Base-by-base conservation (phyloP, 306 rosid genomes). In the Quercus alba region DNA sequence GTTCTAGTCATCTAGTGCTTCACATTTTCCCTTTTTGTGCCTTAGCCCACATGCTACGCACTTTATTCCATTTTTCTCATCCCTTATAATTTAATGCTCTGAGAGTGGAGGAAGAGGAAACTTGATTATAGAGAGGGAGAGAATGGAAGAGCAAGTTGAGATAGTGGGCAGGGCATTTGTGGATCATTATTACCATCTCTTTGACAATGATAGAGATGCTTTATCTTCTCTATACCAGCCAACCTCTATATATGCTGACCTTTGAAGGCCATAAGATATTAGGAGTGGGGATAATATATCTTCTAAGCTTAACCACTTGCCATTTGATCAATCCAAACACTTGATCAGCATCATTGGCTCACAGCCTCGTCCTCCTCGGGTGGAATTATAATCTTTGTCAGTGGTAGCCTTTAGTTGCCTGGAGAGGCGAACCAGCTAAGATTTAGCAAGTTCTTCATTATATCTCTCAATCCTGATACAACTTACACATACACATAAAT, bases 161-260 rank as follows among this genome's bases (percentile, higher is more conserved):
- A 41, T 41, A 0, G 12, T 41, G 12, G 46, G 46, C 12, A 41
- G 11, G 46, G 46, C 46, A 41, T 41, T 41, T 64, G 90, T 81
- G 76, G 83, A 87, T 70, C 88, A 82, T 23, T 84, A 82, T 33
- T 87, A 87, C 81, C 73, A 77, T 26, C 73, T 84, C 1, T 87
- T 84, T 4, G 86, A 84, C 51, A 82, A 70, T 12, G 83, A 80
- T 30, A 77, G 87, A 82, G 70, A 84, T 59, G 77, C 79, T 20
- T 72, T 84, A 5, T 77, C 81, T 6, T 69, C 82, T n/a, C 69
- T 85, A 2, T 85, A 85, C 33, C 77, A 74, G 1, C 88, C 80
- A 4, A 41, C 46, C 46, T 41, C 12, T 41, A 41, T n/a, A n/a
- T n/a, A n/a, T 41, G 12, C 46, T 41, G 46, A 41, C 46, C 11